These are phyloP conservation scores for Leccinellum rugosiceps DNA, from an alignment of 768 basidiomycete genomes.

Conservation along the genomic window DNA sequence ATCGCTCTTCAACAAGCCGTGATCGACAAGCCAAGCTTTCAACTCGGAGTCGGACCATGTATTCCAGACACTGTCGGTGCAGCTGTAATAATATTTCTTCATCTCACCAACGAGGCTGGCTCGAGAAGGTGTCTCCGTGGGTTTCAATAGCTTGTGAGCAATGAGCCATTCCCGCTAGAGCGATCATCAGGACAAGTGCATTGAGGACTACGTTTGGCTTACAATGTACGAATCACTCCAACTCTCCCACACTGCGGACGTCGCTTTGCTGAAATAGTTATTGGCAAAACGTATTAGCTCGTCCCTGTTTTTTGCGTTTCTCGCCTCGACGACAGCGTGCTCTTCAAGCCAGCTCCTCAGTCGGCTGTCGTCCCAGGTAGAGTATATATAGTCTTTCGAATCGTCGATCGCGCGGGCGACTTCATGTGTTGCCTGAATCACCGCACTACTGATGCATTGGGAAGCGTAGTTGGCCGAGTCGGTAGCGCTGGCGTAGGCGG, in stretches of 20 bases:
- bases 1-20: slow-evolving; percentile 69
- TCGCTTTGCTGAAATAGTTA: slow-evolving; percentile 58
- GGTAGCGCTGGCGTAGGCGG: slow-evolving; percentile 47
- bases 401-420: slow-evolving; percentile 57
- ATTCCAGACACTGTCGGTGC: slow-evolving; percentile 51
- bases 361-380: slow-evolving; percentile 81
- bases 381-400: slow-evolving; percentile 83
- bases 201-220: slow-evolving; percentile 19
- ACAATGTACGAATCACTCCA: slow-evolving; percentile 89
- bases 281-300: slow-evolving; percentile 71
- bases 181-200: neutral
- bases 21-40: slow-evolving; percentile 74
- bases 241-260: slow-evolving; percentile 70
- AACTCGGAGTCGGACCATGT: slow-evolving; percentile 80
- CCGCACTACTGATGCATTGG: slow-evolving; percentile 39
- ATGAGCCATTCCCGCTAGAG: slow-evolving; percentile 80
- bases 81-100: slow-evolving; percentile 74
- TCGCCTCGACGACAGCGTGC: slow-evolving; percentile 68
- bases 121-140: slow-evolving; percentile 49
- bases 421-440: slow-evolving; percentile 52
- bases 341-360: slow-evolving; percentile 71
- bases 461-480: slow-evolving; percentile 36
- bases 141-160: slow-evolving; percentile 67
- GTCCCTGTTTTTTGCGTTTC: slow-evolving; percentile 47
- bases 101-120: slow-evolving; percentile 62